These are phyloP conservation scores for Hyaloscypha hepaticicola DNA, from an alignment of 495 filamentous ascomycete genomes.

Conservation along the genomic window DNA sequence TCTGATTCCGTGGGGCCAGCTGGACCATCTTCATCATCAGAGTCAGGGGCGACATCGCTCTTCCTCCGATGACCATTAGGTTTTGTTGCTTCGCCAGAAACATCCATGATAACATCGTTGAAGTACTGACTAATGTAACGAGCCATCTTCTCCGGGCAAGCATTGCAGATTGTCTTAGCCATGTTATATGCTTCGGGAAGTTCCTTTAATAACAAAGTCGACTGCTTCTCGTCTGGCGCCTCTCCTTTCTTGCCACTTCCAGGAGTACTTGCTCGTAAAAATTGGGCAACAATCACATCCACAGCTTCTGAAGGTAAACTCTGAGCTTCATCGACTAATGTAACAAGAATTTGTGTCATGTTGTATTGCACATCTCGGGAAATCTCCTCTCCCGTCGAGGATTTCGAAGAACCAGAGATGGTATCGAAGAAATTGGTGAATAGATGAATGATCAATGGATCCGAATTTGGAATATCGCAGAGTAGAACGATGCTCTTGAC, in stretches of 20 bases:
- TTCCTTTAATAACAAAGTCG: slow-evolving; percentile 77
- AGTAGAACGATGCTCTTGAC: slow-evolving; percentile 93
- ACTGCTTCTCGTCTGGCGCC: slow-evolving; percentile 65
- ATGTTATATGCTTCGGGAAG: slow-evolving; percentile 91
- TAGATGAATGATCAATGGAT: slow-evolving; percentile 71
- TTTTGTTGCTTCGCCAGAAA: slow-evolving; percentile 53
- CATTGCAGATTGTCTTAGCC: slow-evolving; percentile 90
- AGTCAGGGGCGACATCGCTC: slow-evolving; percentile 52
- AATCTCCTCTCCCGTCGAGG: slow-evolving; percentile 72
- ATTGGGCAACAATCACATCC: slow-evolving; percentile 95
- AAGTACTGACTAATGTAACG: slow-evolving; percentile 94
- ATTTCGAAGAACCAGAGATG: slow-evolving; percentile 72
- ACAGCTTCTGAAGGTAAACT: slow-evolving; percentile 79
- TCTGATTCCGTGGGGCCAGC: slow-evolving; percentile 74
- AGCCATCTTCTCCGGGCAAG: slow-evolving; percentile 90
- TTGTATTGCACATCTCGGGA: slow-evolving; percentile 89
- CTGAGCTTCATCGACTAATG: slow-evolving; percentile 81
- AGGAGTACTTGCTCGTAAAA: slow-evolving; percentile 67
- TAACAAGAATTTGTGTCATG: slow-evolving; percentile 82
- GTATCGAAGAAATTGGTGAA: slow-evolving; percentile 92
- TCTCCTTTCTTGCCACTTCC: slow-evolving; percentile 51
- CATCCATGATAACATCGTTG: slow-evolving; percentile 90
- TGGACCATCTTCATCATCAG: slow-evolving; percentile 66
- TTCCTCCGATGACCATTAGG: slow-evolving; percentile 49
- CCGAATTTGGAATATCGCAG: slow-evolving; percentile 81